These are phyloP conservation scores for Eremothecium gossypii DNA, from an alignment of 1,139 yeast species.

Conservation along the genomic window DNA sequence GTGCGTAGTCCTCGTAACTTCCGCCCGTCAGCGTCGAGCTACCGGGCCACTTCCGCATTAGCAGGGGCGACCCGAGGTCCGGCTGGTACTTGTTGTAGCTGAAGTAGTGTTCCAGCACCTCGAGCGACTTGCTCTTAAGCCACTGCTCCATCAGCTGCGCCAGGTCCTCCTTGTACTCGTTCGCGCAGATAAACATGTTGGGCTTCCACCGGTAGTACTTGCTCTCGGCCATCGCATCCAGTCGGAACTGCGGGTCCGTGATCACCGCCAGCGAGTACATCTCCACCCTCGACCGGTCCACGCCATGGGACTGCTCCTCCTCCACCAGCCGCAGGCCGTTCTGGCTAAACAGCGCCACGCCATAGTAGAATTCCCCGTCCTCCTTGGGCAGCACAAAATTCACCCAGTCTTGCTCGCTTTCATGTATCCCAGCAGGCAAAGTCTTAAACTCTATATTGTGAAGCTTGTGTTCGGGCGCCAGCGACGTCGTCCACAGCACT, in stretches of 20 bases:
- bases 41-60: no score
- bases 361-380: conserved; percentile 31
- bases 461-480: conserved; percentile 14
- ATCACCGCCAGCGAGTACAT: conserved; percentile 60
- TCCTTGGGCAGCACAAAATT: conserved; percentile 40
- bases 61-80: conserved; percentile 7
- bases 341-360: conserved; percentile 43
- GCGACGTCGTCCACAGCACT: conserved; percentile 17
- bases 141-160: conserved; percentile 34
- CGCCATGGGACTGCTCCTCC: conserved; percentile 14
- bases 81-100: conserved; percentile 15
- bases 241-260: conserved; percentile 34
- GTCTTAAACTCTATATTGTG: conserved; percentile 59
- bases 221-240: conserved; percentile 15
- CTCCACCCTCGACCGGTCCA: conserved; percentile 45
- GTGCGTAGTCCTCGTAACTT: background rate
- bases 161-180: conserved; percentile 47
- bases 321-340: conserved; percentile 27
- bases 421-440: conserved; percentile 81
- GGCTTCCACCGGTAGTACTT: conserved; percentile 39
- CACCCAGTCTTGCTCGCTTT: conserved; percentile 42
- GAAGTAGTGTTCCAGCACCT: conserved; percentile 30
- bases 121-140: conserved; percentile 15
- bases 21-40: background rate
- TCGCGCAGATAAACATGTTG: conserved; percentile 44